A percentile compares a stretch with the other conserved stretches of the same genome.
Evolutionary conservation across 2,329 filamentous ascomycete genomes (phyloP).

Genomic region (Sporothrix phasma): DNA sequence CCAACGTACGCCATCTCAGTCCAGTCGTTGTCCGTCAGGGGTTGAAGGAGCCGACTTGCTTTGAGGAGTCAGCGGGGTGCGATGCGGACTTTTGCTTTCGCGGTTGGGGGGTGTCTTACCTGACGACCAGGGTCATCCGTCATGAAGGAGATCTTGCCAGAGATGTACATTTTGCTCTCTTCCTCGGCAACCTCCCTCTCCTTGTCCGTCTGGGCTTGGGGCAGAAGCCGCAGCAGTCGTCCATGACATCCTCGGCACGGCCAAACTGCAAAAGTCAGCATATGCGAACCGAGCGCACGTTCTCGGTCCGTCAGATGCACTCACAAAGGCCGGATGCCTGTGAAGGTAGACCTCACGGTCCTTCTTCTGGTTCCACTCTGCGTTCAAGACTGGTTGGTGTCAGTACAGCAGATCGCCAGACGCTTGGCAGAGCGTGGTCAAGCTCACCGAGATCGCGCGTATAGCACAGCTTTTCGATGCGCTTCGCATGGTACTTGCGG

Average conservation of each 20-base stretch:
- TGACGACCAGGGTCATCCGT: constrained; percentile 76
- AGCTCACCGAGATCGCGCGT: constrained; percentile 57
- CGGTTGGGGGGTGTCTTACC: constrained; percentile 15
- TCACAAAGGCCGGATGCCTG: constrained; percentile 65
- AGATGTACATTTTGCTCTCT: constrained; percentile 67
- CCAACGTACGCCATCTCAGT: constrained; percentile 86
- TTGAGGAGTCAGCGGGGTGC: neutral
- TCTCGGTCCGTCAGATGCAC: neutral
- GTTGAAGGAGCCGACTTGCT: constrained; percentile 61
- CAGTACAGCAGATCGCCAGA: neutral
- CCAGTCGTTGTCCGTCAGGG: constrained; percentile 73
- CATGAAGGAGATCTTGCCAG: constrained; percentile 62
- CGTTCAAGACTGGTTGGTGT: constrained; percentile 53
- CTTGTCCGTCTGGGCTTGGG: constrained; percentile 59
- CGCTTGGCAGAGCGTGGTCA: neutral
- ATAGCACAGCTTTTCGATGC: constrained; percentile 74
- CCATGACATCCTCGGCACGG: constrained; percentile 59
- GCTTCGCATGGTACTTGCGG: constrained; percentile 49
- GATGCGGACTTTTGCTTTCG: neutral
- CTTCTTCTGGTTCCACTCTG: constrained; percentile 73
- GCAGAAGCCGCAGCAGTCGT: constrained; percentile 75
- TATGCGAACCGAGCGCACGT: neutral
- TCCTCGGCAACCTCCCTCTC: constrained; percentile 62
- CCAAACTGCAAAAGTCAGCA: constrained; percentile 43
- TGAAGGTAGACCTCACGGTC: constrained; percentile 70